Conservation (phyloP, 495 filamentous ascomycete species). For the Hypoxylon trugodes region DNA sequence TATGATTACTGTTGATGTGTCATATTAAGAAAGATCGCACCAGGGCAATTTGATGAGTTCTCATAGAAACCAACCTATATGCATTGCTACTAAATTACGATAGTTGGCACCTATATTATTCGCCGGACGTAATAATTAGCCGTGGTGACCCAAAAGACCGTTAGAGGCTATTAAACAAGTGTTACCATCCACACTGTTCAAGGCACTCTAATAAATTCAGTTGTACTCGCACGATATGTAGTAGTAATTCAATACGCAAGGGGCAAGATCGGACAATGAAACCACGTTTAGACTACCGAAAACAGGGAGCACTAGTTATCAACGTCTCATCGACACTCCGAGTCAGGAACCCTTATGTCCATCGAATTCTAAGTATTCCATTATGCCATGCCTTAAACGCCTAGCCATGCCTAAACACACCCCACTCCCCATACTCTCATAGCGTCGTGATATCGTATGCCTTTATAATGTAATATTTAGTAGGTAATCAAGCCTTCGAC, state of each 20-base stretch:
- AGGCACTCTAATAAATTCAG: too few species aligned
- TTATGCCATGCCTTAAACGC: constrained; percentile 21
- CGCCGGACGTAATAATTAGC: too few species aligned
- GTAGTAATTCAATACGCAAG: constrained; percentile 12
- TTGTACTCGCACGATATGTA: constrained; percentile 11
- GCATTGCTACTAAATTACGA: too few species aligned
- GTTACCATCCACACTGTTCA: too few species aligned
- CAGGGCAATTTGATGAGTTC: too few species aligned
- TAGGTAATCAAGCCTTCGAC: constrained; percentile 8
- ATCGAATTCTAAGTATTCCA: constrained; percentile 17
- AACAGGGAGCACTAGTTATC: constrained; percentile 4
- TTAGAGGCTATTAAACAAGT: too few species aligned
- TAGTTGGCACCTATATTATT: too few species aligned
- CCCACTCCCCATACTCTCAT: constrained; percentile 4
- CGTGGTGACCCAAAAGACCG: too few species aligned
- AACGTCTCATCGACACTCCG: constrained; percentile 6
- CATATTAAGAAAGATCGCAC: constrained; percentile 2
- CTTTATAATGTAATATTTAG: not conserved
- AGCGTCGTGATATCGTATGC: constrained; percentile 15
- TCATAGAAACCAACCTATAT: too few species aligned
- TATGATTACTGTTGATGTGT: not conserved
- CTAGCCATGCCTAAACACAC: not conserved
- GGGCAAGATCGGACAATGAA: constrained; percentile 13
- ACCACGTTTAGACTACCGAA: constrained; percentile 17
- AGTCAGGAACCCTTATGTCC: constrained; percentile 2